Evolutionary conservation across 2,329 filamentous ascomycete genomes (phyloP), one percentile per base, ranked within the genome.

Genomic region (Curvularia sp.): DNA sequence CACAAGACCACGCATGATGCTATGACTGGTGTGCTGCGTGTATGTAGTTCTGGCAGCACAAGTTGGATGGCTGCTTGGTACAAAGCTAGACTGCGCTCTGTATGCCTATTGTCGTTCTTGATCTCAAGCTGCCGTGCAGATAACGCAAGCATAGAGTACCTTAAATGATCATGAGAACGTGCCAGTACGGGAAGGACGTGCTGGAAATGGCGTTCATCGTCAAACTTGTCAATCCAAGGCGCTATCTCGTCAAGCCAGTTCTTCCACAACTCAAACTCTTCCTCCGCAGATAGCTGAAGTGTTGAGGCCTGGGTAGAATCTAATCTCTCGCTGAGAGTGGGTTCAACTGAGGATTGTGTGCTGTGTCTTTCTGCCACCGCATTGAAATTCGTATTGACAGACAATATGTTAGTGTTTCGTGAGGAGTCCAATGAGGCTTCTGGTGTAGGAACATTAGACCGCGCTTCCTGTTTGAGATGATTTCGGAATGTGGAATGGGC

Each of bases 191-290:
- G 83, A 2, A 86, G 75, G 5, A 82, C 79, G 0, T 82, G 79
- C 26, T 81, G 79, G 58, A 86, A 86, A 48, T 83, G 82, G 1
- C 80, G 79, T n/a, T 82, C 75, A 20, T 78, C 77, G 58, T 86
- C 84, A 50, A 86, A 86, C 72, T 85, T 86, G 63, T 86, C 84
- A 3, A 86, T 80, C 82, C 83, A 85, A 13, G 80, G 81, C 1
- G 83, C 83, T 30, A 84, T 80, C 60, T 85, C 82, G 0, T 79
- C 77, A 15, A 85, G 78, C 68, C 83, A 86, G 46, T 85, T 66
- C 18, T 66, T 66, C 65, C 64, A 67, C 2, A 67, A 30, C 20
- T 49, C 47, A 5, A 58, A 61, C 4, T 66, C 62, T 51, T 61
- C 46, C 26, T 66, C 63, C 2, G 57, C 35, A 2, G 58, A 58